Percentiles rank a stretch among this genome's conserved stretches.
Evolutionary conservation across 331 rosid genomes (phyloP).

Genomic region (Quercus tomentella): DNA sequence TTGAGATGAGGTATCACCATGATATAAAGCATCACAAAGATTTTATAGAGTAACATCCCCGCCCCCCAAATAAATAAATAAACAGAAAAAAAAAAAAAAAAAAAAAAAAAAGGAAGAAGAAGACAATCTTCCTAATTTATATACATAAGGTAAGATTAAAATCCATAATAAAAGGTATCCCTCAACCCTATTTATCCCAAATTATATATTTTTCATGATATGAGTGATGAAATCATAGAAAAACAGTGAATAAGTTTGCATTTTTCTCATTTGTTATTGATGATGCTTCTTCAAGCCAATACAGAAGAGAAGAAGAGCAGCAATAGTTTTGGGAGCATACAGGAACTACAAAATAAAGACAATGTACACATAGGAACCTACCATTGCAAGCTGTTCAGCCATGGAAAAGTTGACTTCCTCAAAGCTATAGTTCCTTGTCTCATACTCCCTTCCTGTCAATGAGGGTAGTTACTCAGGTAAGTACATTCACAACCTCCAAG

Average conservation of each 20-base stretch:
- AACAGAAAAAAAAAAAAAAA: too few relatives aligned
- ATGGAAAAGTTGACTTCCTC: constrained; percentile 87
- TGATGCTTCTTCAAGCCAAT: neutral
- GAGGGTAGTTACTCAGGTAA: constrained; percentile 21
- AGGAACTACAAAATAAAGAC: neutral
- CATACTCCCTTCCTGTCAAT: constrained; percentile 88
- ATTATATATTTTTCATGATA: neutral
- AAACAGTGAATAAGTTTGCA: neutral
- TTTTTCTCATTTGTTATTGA: neutral
- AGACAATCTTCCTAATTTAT: too few relatives aligned
- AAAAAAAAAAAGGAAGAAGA: too few relatives aligned
- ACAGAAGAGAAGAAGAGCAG: neutral
- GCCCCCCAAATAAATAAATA: too few relatives aligned
- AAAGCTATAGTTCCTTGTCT: constrained; percentile 93
- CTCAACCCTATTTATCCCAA: neutral
- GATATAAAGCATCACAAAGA: neutral
- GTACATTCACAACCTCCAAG: constrained; percentile 16
- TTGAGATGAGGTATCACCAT: neutral
- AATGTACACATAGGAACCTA: constrained; percentile 15
- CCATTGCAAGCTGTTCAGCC: constrained; percentile 92
- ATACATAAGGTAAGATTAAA: too few relatives aligned
- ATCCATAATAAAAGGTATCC: neutral
- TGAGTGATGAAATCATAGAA: neutral
- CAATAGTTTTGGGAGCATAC: neutral
- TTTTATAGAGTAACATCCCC: neutral